A percentile compares a stretch with the other conserved stretches of the same genome.
Evolutionary conservation across 164 flowering plant species (phyloP).

Genomic region (Annona squamosa): DNA sequence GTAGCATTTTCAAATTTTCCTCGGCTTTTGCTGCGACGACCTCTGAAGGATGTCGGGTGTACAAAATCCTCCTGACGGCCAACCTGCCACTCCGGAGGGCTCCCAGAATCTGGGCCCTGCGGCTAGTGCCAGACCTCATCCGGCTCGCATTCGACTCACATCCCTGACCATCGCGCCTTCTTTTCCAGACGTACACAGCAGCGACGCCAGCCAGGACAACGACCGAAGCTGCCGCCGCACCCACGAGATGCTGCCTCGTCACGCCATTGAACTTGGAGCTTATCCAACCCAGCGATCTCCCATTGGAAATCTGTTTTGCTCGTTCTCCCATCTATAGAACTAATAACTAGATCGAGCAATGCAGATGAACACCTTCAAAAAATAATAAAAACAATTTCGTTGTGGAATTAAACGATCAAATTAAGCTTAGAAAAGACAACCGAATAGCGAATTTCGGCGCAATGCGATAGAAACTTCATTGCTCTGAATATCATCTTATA

Average conservation of each 20-base stretch:
- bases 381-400: no score
- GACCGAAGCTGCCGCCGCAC: slow-evolving; percentile 2
- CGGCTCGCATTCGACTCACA: neutral
- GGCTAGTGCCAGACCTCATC: neutral
- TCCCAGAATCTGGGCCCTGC: slow-evolving; percentile 21
- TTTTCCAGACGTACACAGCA: slow-evolving; percentile 1
- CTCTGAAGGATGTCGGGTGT: slow-evolving; percentile 10
- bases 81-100: slow-evolving; percentile 28
- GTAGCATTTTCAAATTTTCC: slow-evolving; percentile 1
- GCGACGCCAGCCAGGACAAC: slow-evolving; percentile 10
- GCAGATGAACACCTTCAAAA: no score
- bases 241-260: slow-evolving; percentile 2
- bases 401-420: no score
- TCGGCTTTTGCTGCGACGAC: slow-evolving; percentile 2
- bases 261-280: slow-evolving; percentile 2
- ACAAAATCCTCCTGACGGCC: slow-evolving; percentile 26
- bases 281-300: neutral
- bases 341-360: no score
- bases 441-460: no score
- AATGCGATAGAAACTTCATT: no score
- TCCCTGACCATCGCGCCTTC: neutral
- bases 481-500: no score
- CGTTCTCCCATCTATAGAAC: no score
- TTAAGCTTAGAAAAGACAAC: no score
- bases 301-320: no score